Evolutionary conservation across 495 filamentous ascomycete species (phyloP).

Genomic region (Melanomma pulvis-pyrius): DNA sequence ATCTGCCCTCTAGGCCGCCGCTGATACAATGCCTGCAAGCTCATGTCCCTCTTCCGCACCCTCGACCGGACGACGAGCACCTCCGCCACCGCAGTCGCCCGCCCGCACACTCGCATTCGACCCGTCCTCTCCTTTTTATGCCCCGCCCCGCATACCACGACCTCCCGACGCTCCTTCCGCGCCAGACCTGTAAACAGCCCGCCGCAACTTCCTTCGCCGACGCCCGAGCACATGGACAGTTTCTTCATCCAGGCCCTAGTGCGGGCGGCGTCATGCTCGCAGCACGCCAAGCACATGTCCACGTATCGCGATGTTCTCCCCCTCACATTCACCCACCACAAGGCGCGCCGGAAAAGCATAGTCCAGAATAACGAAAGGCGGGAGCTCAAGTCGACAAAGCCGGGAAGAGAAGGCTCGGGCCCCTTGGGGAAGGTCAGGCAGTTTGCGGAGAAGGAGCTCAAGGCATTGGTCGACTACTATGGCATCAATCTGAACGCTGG

Average conservation of each 20-base stretch:
- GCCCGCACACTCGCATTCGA: constrained; percentile 47
- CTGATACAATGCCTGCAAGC: constrained; percentile 64
- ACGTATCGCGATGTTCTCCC: constrained; percentile 2
- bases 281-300: constrained; percentile 49
- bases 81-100: constrained; percentile 52
- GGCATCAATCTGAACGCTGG: constrained; percentile 2
- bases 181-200: neutral
- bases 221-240: constrained; percentile 50
- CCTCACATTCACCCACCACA: constrained; percentile 22
- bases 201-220: constrained; percentile 13
- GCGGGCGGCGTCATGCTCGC: constrained; percentile 62
- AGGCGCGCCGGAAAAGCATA: constrained; percentile 27
- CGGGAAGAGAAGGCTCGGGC: neutral
- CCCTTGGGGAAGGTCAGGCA: constrained; percentile 5
- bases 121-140: constrained; percentile 50
- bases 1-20: constrained; percentile 1
- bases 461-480: constrained; percentile 39
- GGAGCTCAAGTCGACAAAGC: constrained; percentile 19
- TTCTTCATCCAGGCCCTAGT: constrained; percentile 69
- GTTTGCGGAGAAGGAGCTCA: constrained; percentile 29
- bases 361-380: neutral
- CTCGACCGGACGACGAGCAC: constrained; percentile 55
- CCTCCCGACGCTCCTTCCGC: constrained; percentile 14
- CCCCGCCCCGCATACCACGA: constrained; percentile 28
- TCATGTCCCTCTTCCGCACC: constrained; percentile 66